phyloP scores from a whole-genome alignment of 257 asterid species.

The Sherardia arvensis region DNA sequence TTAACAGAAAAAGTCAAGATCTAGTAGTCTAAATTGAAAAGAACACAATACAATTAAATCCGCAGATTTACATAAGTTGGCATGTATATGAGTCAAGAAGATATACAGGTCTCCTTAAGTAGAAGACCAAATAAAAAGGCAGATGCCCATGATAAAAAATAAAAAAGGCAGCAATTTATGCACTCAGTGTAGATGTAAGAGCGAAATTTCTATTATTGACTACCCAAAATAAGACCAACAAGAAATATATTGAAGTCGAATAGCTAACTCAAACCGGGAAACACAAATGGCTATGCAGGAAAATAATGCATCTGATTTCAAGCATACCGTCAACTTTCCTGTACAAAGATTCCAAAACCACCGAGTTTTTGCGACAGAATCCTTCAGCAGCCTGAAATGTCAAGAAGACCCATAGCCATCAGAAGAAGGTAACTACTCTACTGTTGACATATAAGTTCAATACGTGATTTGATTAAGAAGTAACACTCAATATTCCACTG shows the following conservation, averaged over 20 bases:
- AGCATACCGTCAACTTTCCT: constrained; percentile 66
- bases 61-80: not conserved
- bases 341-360: constrained; percentile 67
- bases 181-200: not conserved
- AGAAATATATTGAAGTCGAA: not conserved
- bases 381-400: constrained; percentile 91
- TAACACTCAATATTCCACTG: not conserved
- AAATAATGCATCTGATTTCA: constrained; percentile 7
- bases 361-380: constrained; percentile 77
- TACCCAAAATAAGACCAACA: not conserved
- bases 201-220: not conserved
- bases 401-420: constrained; percentile 15
- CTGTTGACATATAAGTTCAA: not conserved
- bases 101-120: not conserved
- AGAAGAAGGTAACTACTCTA: not conserved
- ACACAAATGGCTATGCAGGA: not conserved
- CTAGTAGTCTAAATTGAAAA: not conserved
- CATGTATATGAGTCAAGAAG: not conserved
- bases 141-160: not conserved
- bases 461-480: not conserved
- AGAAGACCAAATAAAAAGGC: not conserved
- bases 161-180: not conserved
- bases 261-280: not conserved
- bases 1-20: not conserved
- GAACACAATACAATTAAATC: not conserved